Percentiles rank a stretch among this genome's conserved stretches.
Conservation (phyloP, 768 basidiomycete species). For the Rhizopogon sp. region DNA sequence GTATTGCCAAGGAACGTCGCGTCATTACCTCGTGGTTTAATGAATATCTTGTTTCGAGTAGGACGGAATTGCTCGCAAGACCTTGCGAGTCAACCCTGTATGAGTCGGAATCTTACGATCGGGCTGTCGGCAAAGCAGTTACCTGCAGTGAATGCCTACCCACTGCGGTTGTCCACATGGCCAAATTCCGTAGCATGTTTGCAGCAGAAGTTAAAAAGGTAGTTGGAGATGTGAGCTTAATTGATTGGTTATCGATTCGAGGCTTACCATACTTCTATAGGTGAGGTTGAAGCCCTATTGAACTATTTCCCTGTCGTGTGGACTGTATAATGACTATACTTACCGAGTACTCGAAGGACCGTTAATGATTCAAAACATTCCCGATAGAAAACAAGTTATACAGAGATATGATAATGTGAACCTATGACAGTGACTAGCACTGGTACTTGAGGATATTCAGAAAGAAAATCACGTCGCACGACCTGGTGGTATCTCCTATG, state of each 20-base stretch:
- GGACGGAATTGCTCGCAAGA: not conserved
- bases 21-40: not conserved
- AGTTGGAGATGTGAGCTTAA: not conserved
- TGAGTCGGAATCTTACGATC: not conserved
- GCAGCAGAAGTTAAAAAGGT: not conserved
- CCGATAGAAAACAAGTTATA: too few relatives aligned
- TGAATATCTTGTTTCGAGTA: not conserved
- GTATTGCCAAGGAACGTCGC: not conserved
- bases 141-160: not conserved
- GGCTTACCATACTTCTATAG: constrained; percentile 1
- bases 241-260: not conserved
- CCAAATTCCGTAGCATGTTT: not conserved
- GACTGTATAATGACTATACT: not conserved
- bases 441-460: too few relatives aligned
- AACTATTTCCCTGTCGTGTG: not conserved
- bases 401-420: too few relatives aligned
- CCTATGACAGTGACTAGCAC: too few relatives aligned
- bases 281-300: not conserved
- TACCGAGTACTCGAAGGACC: too few relatives aligned
- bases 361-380: too few relatives aligned
- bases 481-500: too few relatives aligned
- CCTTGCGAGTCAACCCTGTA: constrained; percentile 1
- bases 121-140: not conserved
- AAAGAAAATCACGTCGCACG: too few relatives aligned
- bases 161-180: not conserved